Percentiles rank a stretch among this genome's conserved stretches.
These are phyloP conservation scores for Phytopythium kandeliae DNA, from an alignment of 352 stramenopile species.

Conservation along the genomic window DNA sequence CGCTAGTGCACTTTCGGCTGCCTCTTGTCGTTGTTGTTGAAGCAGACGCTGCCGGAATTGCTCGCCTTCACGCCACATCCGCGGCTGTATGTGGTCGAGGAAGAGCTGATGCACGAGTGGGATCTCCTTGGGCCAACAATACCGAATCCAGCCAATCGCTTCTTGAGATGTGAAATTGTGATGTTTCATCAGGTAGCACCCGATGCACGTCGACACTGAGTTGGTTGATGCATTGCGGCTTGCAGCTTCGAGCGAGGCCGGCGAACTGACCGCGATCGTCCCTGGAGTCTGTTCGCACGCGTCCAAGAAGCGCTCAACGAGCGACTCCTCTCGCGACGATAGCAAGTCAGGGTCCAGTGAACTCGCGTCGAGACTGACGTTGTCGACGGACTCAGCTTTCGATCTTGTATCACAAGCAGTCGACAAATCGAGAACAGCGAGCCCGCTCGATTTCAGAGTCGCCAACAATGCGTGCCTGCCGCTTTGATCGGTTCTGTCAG, in stretches of 20 bases:
- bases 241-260: background rate
- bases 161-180: conserved; percentile 91
- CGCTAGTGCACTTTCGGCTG: conserved; percentile 2
- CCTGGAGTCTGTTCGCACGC: conserved; percentile 73
- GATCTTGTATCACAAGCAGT: background rate
- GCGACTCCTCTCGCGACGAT: conserved; percentile 24
- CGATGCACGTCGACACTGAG: conserved; percentile 94
- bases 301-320: conserved; percentile 85
- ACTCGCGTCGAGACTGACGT: background rate
- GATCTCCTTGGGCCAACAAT: conserved; percentile 89
- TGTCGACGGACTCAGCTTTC: background rate
- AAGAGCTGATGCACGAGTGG: conserved; percentile 86
- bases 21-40: conserved; percentile 8
- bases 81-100: conserved; percentile 81
- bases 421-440: conserved; percentile 16
- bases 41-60: conserved; percentile 12
- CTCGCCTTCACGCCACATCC: conserved; percentile 64
- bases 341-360: background rate
- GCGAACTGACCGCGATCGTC: conserved; percentile 41
- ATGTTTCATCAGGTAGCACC: conserved; percentile 98
- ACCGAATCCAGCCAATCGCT: conserved; percentile 93
- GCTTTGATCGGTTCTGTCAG: background rate
- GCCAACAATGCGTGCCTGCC: background rate
- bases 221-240: conserved; percentile 5
- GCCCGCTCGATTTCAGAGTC: conserved; percentile 1